Percentiles rank a stretch among this genome's conserved stretches.
These are phyloP conservation scores for Kwoniella bestiolae DNA, from an alignment of 768 basidiomycete species.

Conservation along the genomic window DNA sequence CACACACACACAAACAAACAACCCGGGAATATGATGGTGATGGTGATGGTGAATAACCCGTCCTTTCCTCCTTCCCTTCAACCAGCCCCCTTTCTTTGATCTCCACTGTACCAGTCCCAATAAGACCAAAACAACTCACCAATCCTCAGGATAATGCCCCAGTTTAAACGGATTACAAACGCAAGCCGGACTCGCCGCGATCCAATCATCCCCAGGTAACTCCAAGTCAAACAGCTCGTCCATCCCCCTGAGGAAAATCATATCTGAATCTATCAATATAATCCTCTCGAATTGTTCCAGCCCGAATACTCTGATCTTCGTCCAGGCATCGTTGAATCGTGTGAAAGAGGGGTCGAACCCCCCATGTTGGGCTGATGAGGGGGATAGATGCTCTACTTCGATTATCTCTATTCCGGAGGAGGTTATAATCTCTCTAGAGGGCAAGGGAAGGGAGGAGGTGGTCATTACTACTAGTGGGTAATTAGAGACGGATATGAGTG, in stretches of 20 bases:
- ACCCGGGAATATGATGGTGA: neutral
- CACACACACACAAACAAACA: neutral
- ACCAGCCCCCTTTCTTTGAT: neutral
- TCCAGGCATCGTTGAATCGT: constrained; percentile 70
- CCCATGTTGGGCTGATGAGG: constrained; percentile 42
- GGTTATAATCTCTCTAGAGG: constrained; percentile 63
- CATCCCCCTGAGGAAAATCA: constrained; percentile 50
- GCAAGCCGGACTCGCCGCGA: constrained; percentile 88
- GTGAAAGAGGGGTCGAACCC: constrained; percentile 63
- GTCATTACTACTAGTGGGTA: constrained; percentile 83
- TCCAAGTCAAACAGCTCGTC: constrained; percentile 54
- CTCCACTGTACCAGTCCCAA: neutral
- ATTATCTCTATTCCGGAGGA: constrained; percentile 62
- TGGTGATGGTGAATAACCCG: constrained; percentile 2
- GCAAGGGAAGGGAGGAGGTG: constrained; percentile 65
- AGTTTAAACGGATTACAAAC: constrained; percentile 90
- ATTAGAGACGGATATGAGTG: constrained; percentile 64
- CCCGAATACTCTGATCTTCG: constrained; percentile 62
- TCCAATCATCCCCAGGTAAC: constrained; percentile 63
- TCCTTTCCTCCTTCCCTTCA: neutral
- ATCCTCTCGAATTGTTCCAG: constrained; percentile 55
- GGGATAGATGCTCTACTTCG: constrained; percentile 43
- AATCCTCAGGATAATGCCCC: constrained; percentile 84
- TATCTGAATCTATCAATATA: constrained; percentile 55
- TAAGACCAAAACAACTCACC: constrained; percentile 61